Base-by-base conservation (phyloP, 306 rosid genomes). In the Argentina anserina region DNA sequence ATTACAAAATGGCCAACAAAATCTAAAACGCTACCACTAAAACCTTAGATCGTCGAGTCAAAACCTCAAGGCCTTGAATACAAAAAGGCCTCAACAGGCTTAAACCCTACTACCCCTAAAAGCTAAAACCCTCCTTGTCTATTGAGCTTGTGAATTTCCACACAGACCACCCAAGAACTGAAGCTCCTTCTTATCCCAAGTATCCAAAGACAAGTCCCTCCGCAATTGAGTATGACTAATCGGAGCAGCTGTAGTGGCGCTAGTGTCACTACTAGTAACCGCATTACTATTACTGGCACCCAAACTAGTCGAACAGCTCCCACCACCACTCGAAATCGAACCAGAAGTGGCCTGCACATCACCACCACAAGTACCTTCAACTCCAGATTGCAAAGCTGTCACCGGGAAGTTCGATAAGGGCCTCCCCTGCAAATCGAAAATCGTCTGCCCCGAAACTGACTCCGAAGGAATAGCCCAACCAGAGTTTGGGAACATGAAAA, bases 101-200 rank as follows among this genome's bases (percentile, higher is more conserved):
- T 25, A 40, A 56, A 61, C 28, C 43, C 72, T n/a, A n/a, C 29
- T 25, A 31, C 29, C 15, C 58, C 25, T 11, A 4, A n/a, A n/a
- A n/a, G n/a, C n/a, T n/a, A n/a, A n/a, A 67, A 65, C 34, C 25
- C 17, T 69, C 29, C 37, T 40, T 4, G 6, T 9, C 42, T 72
- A 33, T 0, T 84, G 80, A 25, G 86, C 42, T 26, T 87, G 84
- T 42, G 89, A 78, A 72, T 80, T 82, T 5, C 80, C 70, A 75
- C 84, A 33, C 21, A 28, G 10, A 28, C 67, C 66, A 78, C 85
- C 87, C 86, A 92, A 80, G 70, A 92, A 88, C 67, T 80, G 92
- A 25, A 92, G 79, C 76, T 92, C 98, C 74, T 82, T 92, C 87
- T 81, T 92, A n/a, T 87, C 98, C 65, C 69, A 84, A 64, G 85